Evolutionary conservation across 2,329 filamentous ascomycete genomes (phyloP).

Genomic region (Emmonsia crescens): DNA sequence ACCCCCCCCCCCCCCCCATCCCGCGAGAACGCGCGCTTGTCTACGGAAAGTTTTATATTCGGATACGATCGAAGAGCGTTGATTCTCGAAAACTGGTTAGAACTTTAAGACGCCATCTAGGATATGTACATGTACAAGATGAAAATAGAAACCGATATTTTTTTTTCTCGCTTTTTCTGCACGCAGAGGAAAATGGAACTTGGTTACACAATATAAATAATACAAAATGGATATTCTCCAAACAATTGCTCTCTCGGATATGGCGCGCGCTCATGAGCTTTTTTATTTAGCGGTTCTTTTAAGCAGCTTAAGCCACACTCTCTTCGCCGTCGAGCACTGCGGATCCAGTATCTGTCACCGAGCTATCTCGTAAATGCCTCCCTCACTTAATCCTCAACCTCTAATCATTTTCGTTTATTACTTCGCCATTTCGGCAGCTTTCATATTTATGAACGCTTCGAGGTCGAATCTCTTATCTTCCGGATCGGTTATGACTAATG

Average conservation of each 20-base stretch:
- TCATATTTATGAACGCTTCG: conserved; percentile 65
- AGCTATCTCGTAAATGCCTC: neutral
- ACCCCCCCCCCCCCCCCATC: neutral
- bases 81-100: neutral
- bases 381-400: conserved; percentile 13
- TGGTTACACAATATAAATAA: conserved; percentile 31
- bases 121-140: conserved; percentile 29
- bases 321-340: neutral
- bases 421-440: conserved; percentile 37
- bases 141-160: conserved; percentile 29
- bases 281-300: neutral
- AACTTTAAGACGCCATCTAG: conserved; percentile 1
- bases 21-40: neutral
- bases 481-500: conserved; percentile 59
- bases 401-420: conserved; percentile 19
- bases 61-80: neutral
- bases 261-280: neutral
- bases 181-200: conserved; percentile 25
- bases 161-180: conserved; percentile 25
- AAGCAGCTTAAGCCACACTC: neutral
- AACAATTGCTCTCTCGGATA: conserved; percentile 11
- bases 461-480: conserved; percentile 87
- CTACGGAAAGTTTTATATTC: neutral
- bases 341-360: neutral
- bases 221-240: conserved; percentile 24